phyloP scores from a whole-genome alignment of 306 rosid species.

The Vachellia pachyceras region DNA sequence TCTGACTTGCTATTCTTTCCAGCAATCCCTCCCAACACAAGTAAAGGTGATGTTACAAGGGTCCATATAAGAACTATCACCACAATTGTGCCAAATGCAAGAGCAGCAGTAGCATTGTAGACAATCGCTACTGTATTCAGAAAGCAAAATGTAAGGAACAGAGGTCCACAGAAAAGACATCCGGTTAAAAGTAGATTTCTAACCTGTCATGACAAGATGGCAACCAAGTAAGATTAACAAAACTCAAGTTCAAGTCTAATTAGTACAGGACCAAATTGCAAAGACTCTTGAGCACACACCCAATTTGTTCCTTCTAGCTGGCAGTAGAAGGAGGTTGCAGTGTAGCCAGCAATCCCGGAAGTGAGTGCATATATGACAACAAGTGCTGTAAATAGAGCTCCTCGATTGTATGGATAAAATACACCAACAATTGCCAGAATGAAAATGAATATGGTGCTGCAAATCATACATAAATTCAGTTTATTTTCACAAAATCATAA shows the following conservation, averaged over 20 bases:
- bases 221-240: background rate
- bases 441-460: slow-evolving; percentile 67
- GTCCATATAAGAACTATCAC: slow-evolving; percentile 76
- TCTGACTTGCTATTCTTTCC: slow-evolving; percentile 76
- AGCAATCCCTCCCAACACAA: slow-evolving; percentile 76
- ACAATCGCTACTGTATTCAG: slow-evolving; percentile 67
- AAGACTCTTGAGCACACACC: slow-evolving; percentile 42
- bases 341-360: slow-evolving; percentile 70
- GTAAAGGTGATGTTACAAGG: slow-evolving; percentile 69
- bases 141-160: slow-evolving; percentile 67
- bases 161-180: slow-evolving; percentile 73
- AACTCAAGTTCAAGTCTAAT: background rate
- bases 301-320: slow-evolving; percentile 77
- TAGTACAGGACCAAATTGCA: slow-evolving; percentile 1
- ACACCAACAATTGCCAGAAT: slow-evolving; percentile 72
- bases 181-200: slow-evolving; percentile 68
- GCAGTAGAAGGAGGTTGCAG: slow-evolving; percentile 65
- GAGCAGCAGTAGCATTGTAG: slow-evolving; percentile 75
- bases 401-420: slow-evolving; percentile 77
- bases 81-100: slow-evolving; percentile 73
- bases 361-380: slow-evolving; percentile 74
- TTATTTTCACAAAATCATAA: background rate
- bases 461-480: slow-evolving; percentile 14
- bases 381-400: slow-evolving; percentile 68
- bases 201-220: slow-evolving; percentile 50